Evolutionary conservation across 371 early-diverging fungal species (phyloP).

Genomic region (Mortierella sp.): DNA sequence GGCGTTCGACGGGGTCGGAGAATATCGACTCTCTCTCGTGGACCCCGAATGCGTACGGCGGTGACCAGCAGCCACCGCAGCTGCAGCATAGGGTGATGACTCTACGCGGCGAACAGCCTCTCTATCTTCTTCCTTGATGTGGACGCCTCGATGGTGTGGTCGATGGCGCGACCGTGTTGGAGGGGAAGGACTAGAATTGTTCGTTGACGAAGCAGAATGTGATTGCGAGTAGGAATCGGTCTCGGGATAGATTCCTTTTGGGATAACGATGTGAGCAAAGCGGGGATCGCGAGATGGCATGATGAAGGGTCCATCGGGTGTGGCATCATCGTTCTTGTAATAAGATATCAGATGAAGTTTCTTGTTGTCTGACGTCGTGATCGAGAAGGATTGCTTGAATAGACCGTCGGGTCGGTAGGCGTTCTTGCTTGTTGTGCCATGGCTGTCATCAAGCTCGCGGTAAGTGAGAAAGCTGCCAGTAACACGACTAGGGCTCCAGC

Average conservation of each 20-base stretch:
- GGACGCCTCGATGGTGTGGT: conserved; percentile 50
- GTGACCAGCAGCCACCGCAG: conserved; percentile 25
- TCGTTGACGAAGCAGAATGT: conserved; percentile 21
- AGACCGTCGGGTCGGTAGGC: conserved; percentile 66
- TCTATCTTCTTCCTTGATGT: conserved; percentile 15
- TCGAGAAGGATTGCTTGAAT: conserved; percentile 87
- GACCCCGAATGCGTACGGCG: conserved; percentile 25
- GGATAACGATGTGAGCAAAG: conserved; percentile 59
- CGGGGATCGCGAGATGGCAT: conserved; percentile 60
- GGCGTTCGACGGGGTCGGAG: conserved; percentile 27
- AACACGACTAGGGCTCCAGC: conserved; percentile 88
- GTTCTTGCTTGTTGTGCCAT: conserved; percentile 50
- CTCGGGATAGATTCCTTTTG: conserved; percentile 70
- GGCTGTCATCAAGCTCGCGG: conserved; percentile 75
- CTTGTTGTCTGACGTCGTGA: conserved; percentile 80
- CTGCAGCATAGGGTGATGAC: conserved; percentile 5
- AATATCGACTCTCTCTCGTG: conserved; percentile 33
- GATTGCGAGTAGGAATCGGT: conserved; percentile 24
- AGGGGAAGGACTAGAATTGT: conserved; percentile 55
- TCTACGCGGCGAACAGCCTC: conserved; percentile 25
- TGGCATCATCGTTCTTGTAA: conserved; percentile 79
- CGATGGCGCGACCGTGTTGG: conserved; percentile 53
- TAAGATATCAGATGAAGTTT: conserved; percentile 89
- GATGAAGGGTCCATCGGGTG: conserved; percentile 54
- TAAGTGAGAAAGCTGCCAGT: conserved; percentile 87